Percentiles rank a stretch among this genome's conserved stretches.
Evolutionary conservation across 768 basidiomycete genomes (phyloP).

Genomic region (Termitomyces sp.): DNA sequence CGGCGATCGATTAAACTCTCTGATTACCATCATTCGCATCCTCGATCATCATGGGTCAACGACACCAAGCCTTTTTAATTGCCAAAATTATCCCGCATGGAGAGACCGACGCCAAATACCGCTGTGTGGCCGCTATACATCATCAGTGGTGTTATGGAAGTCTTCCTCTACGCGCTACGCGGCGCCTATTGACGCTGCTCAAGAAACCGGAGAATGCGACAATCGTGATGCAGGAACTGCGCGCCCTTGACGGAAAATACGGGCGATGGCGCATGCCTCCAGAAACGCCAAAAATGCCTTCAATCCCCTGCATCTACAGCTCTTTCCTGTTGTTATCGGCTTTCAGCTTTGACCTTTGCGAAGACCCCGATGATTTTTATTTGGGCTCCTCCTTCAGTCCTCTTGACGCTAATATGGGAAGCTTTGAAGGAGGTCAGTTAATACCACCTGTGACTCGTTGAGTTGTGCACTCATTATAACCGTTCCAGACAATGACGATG

Average conservation of each 20-base stretch:
- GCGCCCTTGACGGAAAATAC: constrained; percentile 24
- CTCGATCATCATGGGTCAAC: constrained; percentile 27
- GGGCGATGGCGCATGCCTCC: constrained; percentile 4
- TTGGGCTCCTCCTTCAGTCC: constrained; percentile 9
- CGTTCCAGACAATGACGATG: constrained; percentile 26
- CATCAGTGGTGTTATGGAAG: constrained; percentile 19
- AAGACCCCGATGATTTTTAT: constrained; percentile 9
- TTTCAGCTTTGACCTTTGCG: constrained; percentile 15
- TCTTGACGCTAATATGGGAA: constrained; percentile 19
- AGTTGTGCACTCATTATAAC: neutral
- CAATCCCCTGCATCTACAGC: constrained; percentile 24
- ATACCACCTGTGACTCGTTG: neutral
- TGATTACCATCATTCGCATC: neutral
- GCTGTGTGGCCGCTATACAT: constrained; percentile 29
- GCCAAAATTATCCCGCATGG: constrained; percentile 22
- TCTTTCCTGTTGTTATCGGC: constrained; percentile 23
- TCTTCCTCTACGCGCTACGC: constrained; percentile 24
- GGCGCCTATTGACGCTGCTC: constrained; percentile 27
- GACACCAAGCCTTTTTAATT: constrained; percentile 36
- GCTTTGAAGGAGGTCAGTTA: constrained; percentile 20
- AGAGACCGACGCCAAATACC: constrained; percentile 22
- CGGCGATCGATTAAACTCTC: too few species aligned
- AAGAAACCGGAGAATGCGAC: constrained; percentile 29
- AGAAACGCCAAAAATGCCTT: constrained; percentile 6
- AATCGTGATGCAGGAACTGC: constrained; percentile 30